Base-by-base conservation (phyloP, 2,329 filamentous ascomycete genomes). In the Lecanoromycetidae sp. region DNA sequence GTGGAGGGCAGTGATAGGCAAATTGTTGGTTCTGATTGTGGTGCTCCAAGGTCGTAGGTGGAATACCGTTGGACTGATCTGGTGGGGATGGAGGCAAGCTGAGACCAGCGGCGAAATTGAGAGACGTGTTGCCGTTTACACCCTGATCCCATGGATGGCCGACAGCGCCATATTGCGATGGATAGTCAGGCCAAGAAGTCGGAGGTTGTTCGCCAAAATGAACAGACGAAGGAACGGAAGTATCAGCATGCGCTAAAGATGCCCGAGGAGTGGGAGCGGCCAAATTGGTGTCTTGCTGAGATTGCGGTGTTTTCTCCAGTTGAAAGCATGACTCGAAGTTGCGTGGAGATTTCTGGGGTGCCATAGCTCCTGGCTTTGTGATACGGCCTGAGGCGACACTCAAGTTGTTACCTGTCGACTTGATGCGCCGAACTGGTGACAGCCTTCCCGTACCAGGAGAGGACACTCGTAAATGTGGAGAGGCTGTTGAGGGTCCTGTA, bases 251-350 rank as follows among this genome's bases (percentile, higher is more conserved):
- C n/a, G n/a, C n/a, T n/a, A n/a, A 12, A 19, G 44, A 25, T 25
- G 9, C 33, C 15, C 40, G 44, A 27, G 44, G 12, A 25, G 40
- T 17, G 17, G 27, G 34, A 9, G 44, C 44, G 22, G 39, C 40
- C 12, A 46, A 17, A 35, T 29, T 35, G 15, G 39, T 15, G n/a
- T 32, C 39, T 4, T 38, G 33, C 34, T 50, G 27, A 9, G 49
- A 27, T 20, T 44, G 39, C 6, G 47, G 37, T 13, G 27, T 35
- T 12, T 35, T 56, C 15, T 63, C 64, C 5, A 64, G 57, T 43
- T 71, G 68, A n/a, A 66, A 59, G 53, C 70, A 70, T 5, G 60
- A 66, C 15, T 64, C 58, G 41, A 69, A 60, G 37, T 66, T 67
- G 29, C 70, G 57, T 19, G 69, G 69, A n/a, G 69, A 72, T 23